phyloP scores from a whole-genome alignment of 352 stramenopile species.

The Hyaloperonospora brassicae region DNA sequence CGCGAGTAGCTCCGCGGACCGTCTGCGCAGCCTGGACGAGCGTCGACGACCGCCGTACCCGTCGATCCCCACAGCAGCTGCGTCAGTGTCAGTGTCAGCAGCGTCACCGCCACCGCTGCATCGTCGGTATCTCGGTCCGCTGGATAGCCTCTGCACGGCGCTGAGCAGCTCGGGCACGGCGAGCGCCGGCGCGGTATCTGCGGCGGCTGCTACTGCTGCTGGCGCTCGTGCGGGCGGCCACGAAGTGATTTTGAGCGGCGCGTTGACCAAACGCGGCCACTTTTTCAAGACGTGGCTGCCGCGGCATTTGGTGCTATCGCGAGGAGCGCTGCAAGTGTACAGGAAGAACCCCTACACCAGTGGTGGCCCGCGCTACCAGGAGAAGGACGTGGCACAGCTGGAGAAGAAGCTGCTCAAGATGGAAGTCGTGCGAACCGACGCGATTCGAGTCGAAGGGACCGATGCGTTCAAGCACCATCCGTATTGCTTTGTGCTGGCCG shows the following conservation, averaged over 20 bases:
- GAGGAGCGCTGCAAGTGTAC: constrained; percentile 56
- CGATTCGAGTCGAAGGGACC: constrained; percentile 49
- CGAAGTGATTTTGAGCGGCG: constrained; percentile 52
- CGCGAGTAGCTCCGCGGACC: constrained; percentile 8
- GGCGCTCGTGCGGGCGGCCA: constrained; percentile 9
- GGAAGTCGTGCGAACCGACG: constrained; percentile 48
- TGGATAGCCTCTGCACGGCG: constrained; percentile 30
- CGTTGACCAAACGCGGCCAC: constrained; percentile 58
- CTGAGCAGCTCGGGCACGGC: constrained; percentile 17
- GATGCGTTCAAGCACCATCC: constrained; percentile 56
- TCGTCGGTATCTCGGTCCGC: constrained; percentile 25
- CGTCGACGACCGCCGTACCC: constrained; percentile 6
- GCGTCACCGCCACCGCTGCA: constrained; percentile 6
- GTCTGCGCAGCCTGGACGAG: constrained; percentile 9
- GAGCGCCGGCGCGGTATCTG: constrained; percentile 1
- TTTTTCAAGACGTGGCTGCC: constrained; percentile 74
- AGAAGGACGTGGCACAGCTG: constrained; percentile 37
- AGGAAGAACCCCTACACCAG: constrained; percentile 49
- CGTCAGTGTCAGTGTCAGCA: not conserved
- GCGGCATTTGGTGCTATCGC: constrained; percentile 60
- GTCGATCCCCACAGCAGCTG: not conserved
- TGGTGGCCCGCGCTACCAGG: constrained; percentile 8
- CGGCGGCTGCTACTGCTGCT: not conserved
- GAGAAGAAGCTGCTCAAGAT: constrained; percentile 63
- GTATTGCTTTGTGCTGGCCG: constrained; percentile 55